Evolutionary conservation across 441 rosid genomes (phyloP).

Genomic region (Pelargonium myrrhifolium): DNA sequence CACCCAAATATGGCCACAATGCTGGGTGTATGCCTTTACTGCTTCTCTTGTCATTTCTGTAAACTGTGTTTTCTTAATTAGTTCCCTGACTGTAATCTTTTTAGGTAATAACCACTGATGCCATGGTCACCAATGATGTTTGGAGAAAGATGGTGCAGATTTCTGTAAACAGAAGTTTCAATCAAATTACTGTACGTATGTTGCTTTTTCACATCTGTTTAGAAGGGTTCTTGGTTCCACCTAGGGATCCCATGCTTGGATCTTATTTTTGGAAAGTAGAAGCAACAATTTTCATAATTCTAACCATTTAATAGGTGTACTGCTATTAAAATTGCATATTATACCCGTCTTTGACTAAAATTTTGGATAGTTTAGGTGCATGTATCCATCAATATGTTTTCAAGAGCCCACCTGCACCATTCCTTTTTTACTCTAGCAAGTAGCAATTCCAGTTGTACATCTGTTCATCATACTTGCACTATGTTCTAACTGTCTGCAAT

Average conservation of each 20-base stretch:
- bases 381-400: background rate
- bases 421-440: background rate
- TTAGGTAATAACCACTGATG: conserved; percentile 93
- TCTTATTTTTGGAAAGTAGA: too few species aligned
- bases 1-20: conserved; percentile 98
- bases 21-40: conserved; percentile 66
- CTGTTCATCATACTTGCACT: background rate
- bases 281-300: background rate
- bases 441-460: background rate
- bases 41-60: conserved; percentile 11
- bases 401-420: background rate
- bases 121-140: conserved; percentile 62
- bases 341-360: background rate
- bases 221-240: conserved; percentile 4
- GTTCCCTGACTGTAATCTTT: conserved; percentile 13
- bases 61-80: conserved; percentile 7
- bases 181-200: conserved; percentile 81
- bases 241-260: too few species aligned
- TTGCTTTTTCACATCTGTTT: conserved; percentile 12
- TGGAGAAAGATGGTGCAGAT: conserved; percentile 89
- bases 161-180: conserved; percentile 87
- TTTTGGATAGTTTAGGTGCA: background rate
- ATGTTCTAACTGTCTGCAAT: background rate
- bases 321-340: too few species aligned
- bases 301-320: background rate